Evolutionary conservation across 2,329 filamentous ascomycete genomes (phyloP), one percentile per base, ranked within the genome.

Genomic region (Pseudocercospora musae): DNA sequence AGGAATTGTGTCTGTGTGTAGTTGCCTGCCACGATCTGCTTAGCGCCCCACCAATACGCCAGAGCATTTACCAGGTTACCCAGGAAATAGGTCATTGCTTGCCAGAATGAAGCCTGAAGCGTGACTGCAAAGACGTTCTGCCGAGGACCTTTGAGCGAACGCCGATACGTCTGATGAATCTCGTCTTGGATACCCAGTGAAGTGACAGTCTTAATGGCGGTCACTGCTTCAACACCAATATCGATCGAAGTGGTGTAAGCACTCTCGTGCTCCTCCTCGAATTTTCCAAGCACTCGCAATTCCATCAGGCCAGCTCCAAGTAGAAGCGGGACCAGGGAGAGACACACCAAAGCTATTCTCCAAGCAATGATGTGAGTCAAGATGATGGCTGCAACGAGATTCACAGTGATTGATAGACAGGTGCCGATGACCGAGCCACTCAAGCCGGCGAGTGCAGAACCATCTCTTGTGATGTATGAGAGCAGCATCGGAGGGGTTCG

Each of bases 1-100:
- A 92, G 87, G 77, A 92, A 92, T 52, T 85, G 77, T 13, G 89
- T 83, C 31, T 87, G 85, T 48, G 84, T 84, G 67, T 89, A 89
- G 60, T 85, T 78, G 7, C 89, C 89, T 44, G 82, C 80, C 56
- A 87, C 83, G 62, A 92, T 90, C 66, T 87, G 85, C 68, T 85
- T 88, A 0, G 89, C 83, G 2, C 89, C 89, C 89, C 89, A 93
- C 88, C 89, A 93, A 75, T 91, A 92, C 0, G 89, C 87, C 58
- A 93, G 83, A 0, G 89, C 87, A 70, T 92, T 90, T 25, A 91
- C 85, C 56, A 90, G 80, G 70, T 88, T 89, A 18, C 86, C 84
- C 9, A 83, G 78, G 66, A 81, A 84, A 71, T 86, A 84, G 13
- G 85, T 81, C 42, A 87, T 78, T 2, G 87, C 84, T 7, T 87